Evolutionary conservation across 257 asterid species (phyloP).

Genomic region (Solanum pinnatisectum): DNA sequence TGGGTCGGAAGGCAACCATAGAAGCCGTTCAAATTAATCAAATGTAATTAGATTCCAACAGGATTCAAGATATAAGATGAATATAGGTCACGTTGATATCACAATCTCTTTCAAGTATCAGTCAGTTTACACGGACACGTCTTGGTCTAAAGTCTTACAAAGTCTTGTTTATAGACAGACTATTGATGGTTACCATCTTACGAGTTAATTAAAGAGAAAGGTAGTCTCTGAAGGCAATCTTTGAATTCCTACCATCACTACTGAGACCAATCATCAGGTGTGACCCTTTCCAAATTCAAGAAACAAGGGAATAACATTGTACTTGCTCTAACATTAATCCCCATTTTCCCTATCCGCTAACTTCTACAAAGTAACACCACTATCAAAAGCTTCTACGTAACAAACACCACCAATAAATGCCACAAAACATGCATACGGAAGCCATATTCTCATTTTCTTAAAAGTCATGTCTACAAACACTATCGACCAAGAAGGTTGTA

Average conservation of each 20-base stretch:
- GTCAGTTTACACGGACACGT: not conserved
- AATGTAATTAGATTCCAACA: not conserved
- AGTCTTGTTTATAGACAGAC: not conserved
- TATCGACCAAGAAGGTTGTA: conserved; percentile 62
- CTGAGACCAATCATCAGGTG: not conserved
- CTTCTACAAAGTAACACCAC: not conserved
- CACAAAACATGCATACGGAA: conserved; percentile 7
- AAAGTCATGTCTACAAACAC: conserved; percentile 15
- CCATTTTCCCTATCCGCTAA: not conserved
- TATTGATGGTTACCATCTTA: not conserved
- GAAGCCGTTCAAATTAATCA: not conserved
- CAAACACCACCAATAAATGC: not conserved
- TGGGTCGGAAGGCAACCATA: not conserved
- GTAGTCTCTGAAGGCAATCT: not conserved
- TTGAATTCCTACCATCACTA: not conserved
- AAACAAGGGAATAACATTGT: not conserved
- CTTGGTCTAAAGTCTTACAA: not conserved
- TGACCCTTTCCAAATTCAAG: not conserved
- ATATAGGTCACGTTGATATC: not conserved
- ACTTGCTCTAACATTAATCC: not conserved
- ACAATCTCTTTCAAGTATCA: not conserved
- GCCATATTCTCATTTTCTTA: conserved; percentile 6
- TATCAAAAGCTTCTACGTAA: not conserved
- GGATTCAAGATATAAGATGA: not conserved
- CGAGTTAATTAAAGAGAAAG: not conserved